Evolutionary conservation across 306 rosid species (phyloP), one percentile per base, ranked within the genome.

Genomic region (Biancaea sappan): DNA sequence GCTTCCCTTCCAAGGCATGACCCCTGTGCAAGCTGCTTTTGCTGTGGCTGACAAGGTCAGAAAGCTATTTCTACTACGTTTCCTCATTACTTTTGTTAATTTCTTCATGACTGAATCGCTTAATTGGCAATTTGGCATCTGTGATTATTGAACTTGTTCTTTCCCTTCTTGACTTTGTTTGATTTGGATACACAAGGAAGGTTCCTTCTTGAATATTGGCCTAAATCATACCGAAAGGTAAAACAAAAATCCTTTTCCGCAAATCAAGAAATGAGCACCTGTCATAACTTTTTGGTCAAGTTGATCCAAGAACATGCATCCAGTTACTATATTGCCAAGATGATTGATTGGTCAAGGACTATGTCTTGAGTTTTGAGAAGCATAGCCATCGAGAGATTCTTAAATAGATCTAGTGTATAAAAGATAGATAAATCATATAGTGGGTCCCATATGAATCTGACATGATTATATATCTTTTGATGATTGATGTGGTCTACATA

Each of bases 11-110:
- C 97, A 92, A 82, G 97, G 96, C 68, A 92, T 92, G 96, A 92
- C 97, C 58, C 97, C 97, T 2, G 96, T 92, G 77, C 97, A 92
- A 83, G 93, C 97, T 77, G 97, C 97, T 46, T 92, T 92, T 85
- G 97, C 97, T 19, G 97, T 92, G 67, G 92, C 93, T 32, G 96
- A 90, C 73, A 92, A 92, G 97, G 97, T 90, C 37, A 85, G 84
- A 69, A 48, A 10, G 44, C 66, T 56, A 65, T 77, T 3, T n/a
- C 80, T 54, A 31, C 43, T 69, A 6, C 52, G 26, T 44, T 12
- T 73, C 77, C 74, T 26, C 7, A 16, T 14, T 32, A 43, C 14
- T 54, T 22, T 0, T 44, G 52, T 40, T 68, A 80, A 1, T 25
- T 66, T 35, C 28, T 60, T 22, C 48, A 34, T 1, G 0, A 47